Base-by-base conservation (phyloP, 495 filamentous ascomycete genomes). In the Tuber borchii region DNA sequence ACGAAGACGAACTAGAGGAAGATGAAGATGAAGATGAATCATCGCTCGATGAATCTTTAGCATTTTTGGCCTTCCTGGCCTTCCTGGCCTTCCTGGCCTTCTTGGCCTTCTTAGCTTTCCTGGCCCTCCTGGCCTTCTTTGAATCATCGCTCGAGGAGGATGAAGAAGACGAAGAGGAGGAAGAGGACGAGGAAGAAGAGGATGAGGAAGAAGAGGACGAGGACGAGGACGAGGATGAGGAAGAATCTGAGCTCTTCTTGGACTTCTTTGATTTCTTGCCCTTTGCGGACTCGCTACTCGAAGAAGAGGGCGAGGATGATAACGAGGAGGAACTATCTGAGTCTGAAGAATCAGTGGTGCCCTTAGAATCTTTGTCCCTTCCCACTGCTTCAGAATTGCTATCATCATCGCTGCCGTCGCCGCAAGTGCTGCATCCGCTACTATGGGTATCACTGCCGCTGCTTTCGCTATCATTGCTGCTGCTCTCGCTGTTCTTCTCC, bases 91-190 rank as follows among this genome's bases (percentile, higher is more conserved):
- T 72, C 31, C 44, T 70, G 31, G 19, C 10, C 37, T 74, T 71
- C 19, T 69, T 48, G 16, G 91, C 94, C 82, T 89, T 88, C 87
- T 92, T 94, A 84, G 93, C 91, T 82, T 90, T 90, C 9, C 9
- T 43, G 8, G 42, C 42, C 42, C 2, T 43, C 89, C 93, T 97
- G 85, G 92, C 93, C 83, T 88, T 90, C 81, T 87, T 88, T 86
- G 93, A 93, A 46, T 71, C 40, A 26, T 48, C 69, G 22, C 51
- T 26, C 26, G 74, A 72, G 42, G 74, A 56, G 34, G 70, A 39
- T 5, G 74, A 75, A 9, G 70, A 46, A 10, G 74, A 72, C 7
- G 69, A 71, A 31, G 73, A 61, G 16, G 39, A 42, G 16, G 46
- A 71, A 22, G 73, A 61, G 20, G 39, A 37, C 34, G 44, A 77